Conservation (phyloP, 2,329 filamentous ascomycete species). For the Fusarium sp. region DNA sequence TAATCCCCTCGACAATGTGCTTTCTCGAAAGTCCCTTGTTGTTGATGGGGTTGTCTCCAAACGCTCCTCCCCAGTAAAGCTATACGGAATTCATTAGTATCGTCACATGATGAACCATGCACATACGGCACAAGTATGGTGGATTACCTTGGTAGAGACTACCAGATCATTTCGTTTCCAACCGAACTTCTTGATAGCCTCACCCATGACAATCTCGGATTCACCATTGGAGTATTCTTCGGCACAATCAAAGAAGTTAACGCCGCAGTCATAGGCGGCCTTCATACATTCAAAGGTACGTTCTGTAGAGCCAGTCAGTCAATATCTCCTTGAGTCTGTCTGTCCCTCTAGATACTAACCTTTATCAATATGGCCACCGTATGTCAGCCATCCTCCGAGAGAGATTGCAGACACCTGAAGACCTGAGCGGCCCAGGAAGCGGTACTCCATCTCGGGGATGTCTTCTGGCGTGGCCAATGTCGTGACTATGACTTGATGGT, state of each 20-base stretch:
- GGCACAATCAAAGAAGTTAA: constrained; percentile 72
- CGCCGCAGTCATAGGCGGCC: constrained; percentile 66
- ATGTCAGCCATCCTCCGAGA: constrained; percentile 77
- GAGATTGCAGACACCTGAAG: constrained; percentile 80
- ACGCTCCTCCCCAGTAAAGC: constrained; percentile 72
- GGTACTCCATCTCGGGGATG: constrained; percentile 72
- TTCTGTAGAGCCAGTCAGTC: constrained; percentile 42
- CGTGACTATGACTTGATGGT: constrained; percentile 1
- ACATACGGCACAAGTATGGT: neutral
- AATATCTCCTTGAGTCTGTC: neutral
- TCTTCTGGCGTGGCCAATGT: constrained; percentile 54
- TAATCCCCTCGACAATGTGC: constrained; percentile 74
- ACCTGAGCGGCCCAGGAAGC: constrained; percentile 75
- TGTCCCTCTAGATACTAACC: constrained; percentile 53
- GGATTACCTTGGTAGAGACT: constrained; percentile 65
- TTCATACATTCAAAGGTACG: constrained; percentile 68
- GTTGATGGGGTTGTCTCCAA: constrained; percentile 70
- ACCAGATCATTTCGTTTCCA: constrained; percentile 71
- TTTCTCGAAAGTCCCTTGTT: constrained; percentile 74
- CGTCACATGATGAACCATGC: neutral
- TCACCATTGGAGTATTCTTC: constrained; percentile 67
- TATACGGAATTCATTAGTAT: constrained; percentile 40
- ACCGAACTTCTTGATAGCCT: constrained; percentile 66
- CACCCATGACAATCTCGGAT: constrained; percentile 70
- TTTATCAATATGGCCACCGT: constrained; percentile 75